A percentile compares a stretch with the other conserved stretches of the same genome.
These are phyloP conservation scores for Graphiopsis chlorocephala DNA, from an alignment of 2,329 filamentous ascomycete genomes.

Conservation along the genomic window DNA sequence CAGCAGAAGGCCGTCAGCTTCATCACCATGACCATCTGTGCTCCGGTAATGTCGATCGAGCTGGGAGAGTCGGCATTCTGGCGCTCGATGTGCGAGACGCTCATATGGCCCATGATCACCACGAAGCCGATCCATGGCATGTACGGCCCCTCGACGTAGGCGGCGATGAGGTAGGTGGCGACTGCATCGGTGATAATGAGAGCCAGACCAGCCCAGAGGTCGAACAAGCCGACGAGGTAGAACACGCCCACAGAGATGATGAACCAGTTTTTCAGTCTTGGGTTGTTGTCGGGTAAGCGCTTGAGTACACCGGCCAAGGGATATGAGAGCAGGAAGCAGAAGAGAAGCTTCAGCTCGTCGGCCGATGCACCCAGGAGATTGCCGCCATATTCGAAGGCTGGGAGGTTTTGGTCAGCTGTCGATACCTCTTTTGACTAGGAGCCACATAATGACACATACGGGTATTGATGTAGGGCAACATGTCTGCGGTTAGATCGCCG, in stretches of 20 bases:
- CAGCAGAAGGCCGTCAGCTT: conserved; percentile 95
- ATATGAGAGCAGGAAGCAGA: conserved; percentile 87
- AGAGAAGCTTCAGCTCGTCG: conserved; percentile 82
- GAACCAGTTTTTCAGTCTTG: conserved; percentile 83
- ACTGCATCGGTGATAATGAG: conserved; percentile 77
- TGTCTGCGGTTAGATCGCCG: conserved; percentile 30
- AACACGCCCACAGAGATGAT: conserved; percentile 82
- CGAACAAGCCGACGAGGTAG: conserved; percentile 89
- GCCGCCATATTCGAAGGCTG: conserved; percentile 62
- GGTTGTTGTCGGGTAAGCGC: conserved; percentile 79
- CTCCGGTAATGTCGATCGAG: conserved; percentile 80
- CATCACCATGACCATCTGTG: conserved; percentile 98
- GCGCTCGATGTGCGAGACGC: conserved; percentile 79
- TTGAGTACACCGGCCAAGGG: conserved; percentile 87
- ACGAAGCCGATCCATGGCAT: conserved; percentile 98
- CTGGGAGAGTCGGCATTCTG: conserved; percentile 67
- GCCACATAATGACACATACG: conserved; percentile 44
- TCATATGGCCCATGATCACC: conserved; percentile 95
- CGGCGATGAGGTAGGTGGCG: conserved; percentile 79
- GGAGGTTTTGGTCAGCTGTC: conserved; percentile 19
- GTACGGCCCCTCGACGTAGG: conserved; percentile 78
- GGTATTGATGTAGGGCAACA: conserved; percentile 64
- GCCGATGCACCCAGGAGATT: conserved; percentile 59
- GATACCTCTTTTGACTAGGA: neutral
- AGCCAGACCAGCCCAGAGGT: conserved; percentile 79